These are phyloP conservation scores for Penicillium goetzii DNA, from an alignment of 495 filamentous ascomycete species.

Conservation along the genomic window DNA sequence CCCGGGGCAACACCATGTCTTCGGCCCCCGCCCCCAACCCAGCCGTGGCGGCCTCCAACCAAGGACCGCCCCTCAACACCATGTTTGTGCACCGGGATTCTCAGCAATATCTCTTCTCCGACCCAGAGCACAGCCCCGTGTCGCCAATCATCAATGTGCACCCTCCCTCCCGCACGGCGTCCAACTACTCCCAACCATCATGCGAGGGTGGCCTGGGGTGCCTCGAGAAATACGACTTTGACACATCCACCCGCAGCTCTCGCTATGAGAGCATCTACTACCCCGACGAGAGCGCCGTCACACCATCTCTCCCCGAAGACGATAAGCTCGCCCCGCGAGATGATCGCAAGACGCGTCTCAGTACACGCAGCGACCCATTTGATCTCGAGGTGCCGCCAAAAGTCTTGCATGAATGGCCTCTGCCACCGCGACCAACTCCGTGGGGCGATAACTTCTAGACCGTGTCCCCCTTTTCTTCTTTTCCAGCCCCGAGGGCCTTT, in stretches of 20 bases:
- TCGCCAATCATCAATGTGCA: conserved; percentile 16
- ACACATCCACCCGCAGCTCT: neutral
- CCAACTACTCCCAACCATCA: conserved; percentile 29
- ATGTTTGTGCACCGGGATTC: conserved; percentile 11
- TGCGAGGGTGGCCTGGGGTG: conserved; percentile 5
- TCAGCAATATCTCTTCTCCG: conserved; percentile 4
- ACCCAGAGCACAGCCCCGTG: conserved; percentile 15
- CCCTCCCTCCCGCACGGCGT: conserved; percentile 23
- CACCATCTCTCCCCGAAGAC: conserved; percentile 18
- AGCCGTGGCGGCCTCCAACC: conserved; percentile 14
- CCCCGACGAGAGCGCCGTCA: conserved; percentile 28
- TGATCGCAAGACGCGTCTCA: conserved; percentile 20
- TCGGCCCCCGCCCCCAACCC: conserved; percentile 7
- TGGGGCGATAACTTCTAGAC: conserved; percentile 2
- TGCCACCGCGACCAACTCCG: conserved; percentile 8
- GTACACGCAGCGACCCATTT: conserved; percentile 64
- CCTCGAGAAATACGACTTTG: conserved; percentile 8
- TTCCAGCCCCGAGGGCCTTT: neutral
- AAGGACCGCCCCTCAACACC: conserved; percentile 12
- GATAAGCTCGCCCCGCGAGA: neutral
- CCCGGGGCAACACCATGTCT: neutral
- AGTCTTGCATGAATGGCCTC: conserved; percentile 20
- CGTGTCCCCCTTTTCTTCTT: neutral
- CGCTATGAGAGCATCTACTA: conserved; percentile 18
- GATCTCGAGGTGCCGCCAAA: conserved; percentile 58